Evolutionary conservation across 345 rosid genomes (phyloP), one percentile per base, ranked within the genome.

Genomic region (thale cress (Arabidopsis thaliana)): DNA sequence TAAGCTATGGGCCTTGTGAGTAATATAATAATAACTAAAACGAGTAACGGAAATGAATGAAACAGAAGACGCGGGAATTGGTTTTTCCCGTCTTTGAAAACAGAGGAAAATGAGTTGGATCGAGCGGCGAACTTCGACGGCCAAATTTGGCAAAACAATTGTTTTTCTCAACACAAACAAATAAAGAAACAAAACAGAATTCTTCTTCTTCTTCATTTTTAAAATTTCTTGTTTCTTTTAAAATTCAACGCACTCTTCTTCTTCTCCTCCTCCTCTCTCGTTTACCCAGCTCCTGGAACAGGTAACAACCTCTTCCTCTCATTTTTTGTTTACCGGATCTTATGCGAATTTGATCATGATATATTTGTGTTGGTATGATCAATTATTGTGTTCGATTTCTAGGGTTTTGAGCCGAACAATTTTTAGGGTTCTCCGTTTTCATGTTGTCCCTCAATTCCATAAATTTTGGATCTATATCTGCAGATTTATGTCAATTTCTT

Each of bases 1-100:
- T 28, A 2, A 28, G 4, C 3, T 28, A 28, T 28, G 2, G 55
- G 66, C 66, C 40, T 8, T 45, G 0, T 4, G 0, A 40, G 32
- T 48, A 38, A 37, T 4, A 12, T 16, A 16, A 16, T 16, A 11
- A 20, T 4, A 7, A 28, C 12, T 14, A 1, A 13, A 49, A 16
- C 34, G 2, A 8, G 65, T 56, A 67, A 74, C 73, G 16, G 55
- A 76, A 70, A 69, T 0, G 20, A 5, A 37, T 0, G 62, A 56
- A 70, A 77, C 80, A 56, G 52, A 69, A 16, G 20, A 77, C 59
- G 80, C 80, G 80, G 80, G 76, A 77, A 70, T 46, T 44, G 49
- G 41, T 75, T 52, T 33, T 5, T 7, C 13, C 1, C 9, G n/a
- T 1, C 3, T 0, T 20, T 13, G 34, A 24, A 37, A 48, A 75